Base-by-base conservation (phyloP, 805 yeast species). In the Metschnikowia picachoensis region DNA sequence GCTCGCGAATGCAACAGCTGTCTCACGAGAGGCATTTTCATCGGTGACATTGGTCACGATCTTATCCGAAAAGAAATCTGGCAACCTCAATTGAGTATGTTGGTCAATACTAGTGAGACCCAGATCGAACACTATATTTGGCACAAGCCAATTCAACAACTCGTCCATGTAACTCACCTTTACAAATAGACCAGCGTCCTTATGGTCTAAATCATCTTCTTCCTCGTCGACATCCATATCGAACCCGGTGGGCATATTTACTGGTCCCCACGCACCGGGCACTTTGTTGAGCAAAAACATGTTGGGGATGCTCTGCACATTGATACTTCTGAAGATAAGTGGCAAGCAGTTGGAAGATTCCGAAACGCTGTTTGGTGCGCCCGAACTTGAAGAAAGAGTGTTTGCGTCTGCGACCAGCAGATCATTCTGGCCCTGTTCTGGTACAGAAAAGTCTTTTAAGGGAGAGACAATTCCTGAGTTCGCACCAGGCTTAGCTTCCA, bases 261-360 rank as follows among this genome's bases (percentile, higher is more conserved):
- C 38, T 8, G 40, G 17, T 8, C 51, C 50, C 53, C 51, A 46
- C 7, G 56, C 43, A 6, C 52, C 50, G 1, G 46, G 47, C 27
- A 49, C 9, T 66, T 65, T 71, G 15, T 69, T 65, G 11, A 66
- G 49, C 35, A 76, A 63, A 50, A 81, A 80, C 12, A 60, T 55
- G 13, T 72, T 67, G 0, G 95, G 92, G 10, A 86, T 79, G 0
- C 86, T 76, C 37, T 75, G 69, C 0, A 83, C 68, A 15, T 87
- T 83, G 48, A 84, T 77, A 35, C 82, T 78, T 48, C 91, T 66
- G 27, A 86, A 62, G 10, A 86, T 70, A 62, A 86, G 79, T 1
- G 90, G 91, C 30, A 85, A 61, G 64, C 83, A 82, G 52, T 83
- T 85, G 6, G 87, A 66, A 0, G 75, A 64, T 43, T 71, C 74